Base-by-base conservation (phyloP, 306 rosid genomes). In the Mimosa pudica region DNA sequence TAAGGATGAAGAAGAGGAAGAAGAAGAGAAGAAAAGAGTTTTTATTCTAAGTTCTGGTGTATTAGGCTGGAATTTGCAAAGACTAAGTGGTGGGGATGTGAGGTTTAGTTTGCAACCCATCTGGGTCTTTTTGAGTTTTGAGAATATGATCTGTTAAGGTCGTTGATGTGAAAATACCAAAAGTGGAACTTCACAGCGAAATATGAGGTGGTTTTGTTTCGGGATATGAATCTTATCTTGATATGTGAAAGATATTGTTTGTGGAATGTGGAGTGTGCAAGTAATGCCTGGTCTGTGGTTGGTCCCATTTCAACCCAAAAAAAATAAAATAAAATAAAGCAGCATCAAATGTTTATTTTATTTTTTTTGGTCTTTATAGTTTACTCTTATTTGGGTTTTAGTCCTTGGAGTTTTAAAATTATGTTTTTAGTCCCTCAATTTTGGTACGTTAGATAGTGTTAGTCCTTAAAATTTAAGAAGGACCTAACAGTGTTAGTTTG, bases 51-150 rank as follows among this genome's bases (percentile, higher is more conserved):
- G 64, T 24, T 83, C 67, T 60, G 87, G 64, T 52, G 82, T 88
- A 36, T 71, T 52, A 77, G 85, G 51, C 81, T 63, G 74, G 51
- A 84, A 66, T 73, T 85, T 91, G 88, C 85, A 80, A 8, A 84
- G 85, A 73, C 0, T 24, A 24, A 81, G 30, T 80, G 76, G 85
- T 77, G 93, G 73, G 76, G 67, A 81, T 78, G 85, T 70, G 72
- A 82, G 76, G 87, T 79, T 89, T 71, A 95, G 57, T 66, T 88
- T 89, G 57, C 87, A 89, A 82, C 87, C 85, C 94, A 88, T 92
- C 66, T 84, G 62, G 60, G n/a, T n/a, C n/a, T n/a, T n/a, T n/a
- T 58, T 51, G 86, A 75, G 75, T 77, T 79, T 57, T 57, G 54
- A 74, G 61, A 87, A 83, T 76, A 42, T 52, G 16, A 47, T 5